Base-by-base conservation (phyloP, 208 protist genomes). In the Phytomonas sp. region DNA sequence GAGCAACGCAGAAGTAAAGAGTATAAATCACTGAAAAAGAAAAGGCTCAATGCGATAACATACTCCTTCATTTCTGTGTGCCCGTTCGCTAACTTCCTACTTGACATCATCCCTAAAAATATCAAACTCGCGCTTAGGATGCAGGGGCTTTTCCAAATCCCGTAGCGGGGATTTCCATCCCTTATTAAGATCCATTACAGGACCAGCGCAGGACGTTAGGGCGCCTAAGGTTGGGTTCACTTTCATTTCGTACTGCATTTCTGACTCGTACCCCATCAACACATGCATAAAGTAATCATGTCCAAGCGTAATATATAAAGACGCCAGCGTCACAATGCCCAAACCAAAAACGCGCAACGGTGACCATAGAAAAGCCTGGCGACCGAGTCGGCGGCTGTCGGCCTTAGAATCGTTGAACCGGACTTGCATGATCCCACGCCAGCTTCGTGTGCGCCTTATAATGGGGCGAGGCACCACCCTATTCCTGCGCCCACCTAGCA, bases 391-490 rank as follows among this genome's bases (percentile, higher is more conserved):
- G 9, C 75, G 81, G 34, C 82, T 75, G 70, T 87, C 82, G 9
- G 72, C 72, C 28, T 76, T 68, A 17, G 71, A 78, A 70, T 85
- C 81, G 20, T 56, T 56, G n/a, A 60, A 65, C 67, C 91, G 87
- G 8, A 92, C 91, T 72, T 94, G 91, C 85, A 94, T 96, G 66
- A 94, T 85, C 26, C 91, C 91, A 8, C 91, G 84, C 88, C 91
- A 96, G 73, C 88, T 94, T 28, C 91, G 88, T 28, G 88, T 94
- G 61, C 91, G 86, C 36, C 87, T 84, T 31, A 96, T 90, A 60
- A 93, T 74, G 1, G 91, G 91, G 5, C 79, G 84, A n/a, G 67
- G 60, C 9, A 23, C n/a, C 15, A 73, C 43, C 11, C 36, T 65
- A 65, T 56, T 56, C 46, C 46, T 26, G 20, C 20, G 46, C 46